These are phyloP conservation scores for Ophiostoma sp. DNA, from an alignment of 2,329 filamentous ascomycete species.

Conservation along the genomic window DNA sequence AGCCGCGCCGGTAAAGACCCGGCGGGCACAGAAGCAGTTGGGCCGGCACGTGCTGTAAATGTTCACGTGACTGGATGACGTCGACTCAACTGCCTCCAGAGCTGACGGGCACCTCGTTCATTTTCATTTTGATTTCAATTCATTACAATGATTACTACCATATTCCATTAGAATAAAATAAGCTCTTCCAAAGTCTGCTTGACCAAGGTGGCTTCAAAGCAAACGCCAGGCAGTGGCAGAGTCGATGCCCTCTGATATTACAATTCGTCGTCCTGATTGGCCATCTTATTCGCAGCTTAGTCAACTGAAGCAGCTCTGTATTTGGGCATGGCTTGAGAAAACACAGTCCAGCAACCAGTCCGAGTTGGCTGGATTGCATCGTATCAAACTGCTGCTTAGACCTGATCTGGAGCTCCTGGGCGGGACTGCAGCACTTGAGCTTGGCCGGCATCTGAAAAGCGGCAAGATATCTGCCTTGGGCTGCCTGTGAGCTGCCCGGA, in stretches of 20 bases:
- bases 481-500: background rate
- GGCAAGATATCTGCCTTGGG: background rate
- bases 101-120: background rate
- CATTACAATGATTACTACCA: too few relatives aligned
- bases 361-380: background rate
- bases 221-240: background rate
- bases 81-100: background rate
- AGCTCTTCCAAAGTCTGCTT: background rate
- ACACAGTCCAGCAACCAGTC: background rate
- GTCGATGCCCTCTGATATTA: background rate
- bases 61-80: slow-evolving; percentile 2
- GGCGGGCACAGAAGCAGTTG: background rate
- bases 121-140: background rate
- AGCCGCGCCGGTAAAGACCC: slow-evolving; percentile 1
- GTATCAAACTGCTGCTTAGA: background rate
- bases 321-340: background rate
- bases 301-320: background rate
- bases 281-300: background rate
- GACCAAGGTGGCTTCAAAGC: background rate
- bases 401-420: background rate
- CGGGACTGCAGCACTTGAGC: background rate
- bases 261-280: slow-evolving; percentile 3
- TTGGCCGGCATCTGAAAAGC: background rate
- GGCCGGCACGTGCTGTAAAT: background rate
- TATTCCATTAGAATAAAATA: background rate